Base-by-base conservation (phyloP, 306 rosid genomes). In the Fragaria ananassa region DNA sequence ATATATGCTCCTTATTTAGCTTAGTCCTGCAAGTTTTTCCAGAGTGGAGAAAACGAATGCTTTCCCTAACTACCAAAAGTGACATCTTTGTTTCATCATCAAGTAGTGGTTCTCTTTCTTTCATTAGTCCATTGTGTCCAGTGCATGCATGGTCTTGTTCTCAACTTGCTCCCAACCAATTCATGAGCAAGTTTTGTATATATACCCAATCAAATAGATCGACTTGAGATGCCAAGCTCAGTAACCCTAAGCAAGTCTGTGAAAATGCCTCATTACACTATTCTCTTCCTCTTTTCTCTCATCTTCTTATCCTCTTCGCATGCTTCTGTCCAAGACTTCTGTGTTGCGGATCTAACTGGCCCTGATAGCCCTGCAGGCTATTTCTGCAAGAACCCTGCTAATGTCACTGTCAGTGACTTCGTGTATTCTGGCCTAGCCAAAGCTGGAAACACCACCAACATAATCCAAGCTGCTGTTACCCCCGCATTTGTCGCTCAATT, bases 401-500 rank as follows among this genome's bases (percentile, higher is more conserved):
- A 70, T 0, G 95, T 93, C 45, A 93, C 92, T 0, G 85, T 67
- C 2, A 80, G 74, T 31, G 98, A 91, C 79, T 93, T 91, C 42
- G 89, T 70, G 41, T 93, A 25, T 31, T 19, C 80, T 0, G 93
- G 90, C 82, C 67, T 93, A 39, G 11, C 27, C 1, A 49, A 6
- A 37, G 53, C 86, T 1, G 97, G 85, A 71, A 93, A 91, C 87
- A 84, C 82, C 76, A 21, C 89, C 41, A 88, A 76, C 79, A 76
- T 91, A 13, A 93, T 93, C 46, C 81, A 49, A 8, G 98, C 96
- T 9, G 90, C 98, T 0, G 97, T 93, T 4, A 83, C 92, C 10
- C 92, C 98, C 0, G 98, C 92, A 60, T 93, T 93, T 72, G 97
- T 88, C 29, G 86, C 46, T 6, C 96, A 93, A 56, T 91, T 85